Evolutionary conservation across 345 rosid genomes (phyloP), one percentile per base, ranked within the genome.

Genomic region (Linum tenue): DNA sequence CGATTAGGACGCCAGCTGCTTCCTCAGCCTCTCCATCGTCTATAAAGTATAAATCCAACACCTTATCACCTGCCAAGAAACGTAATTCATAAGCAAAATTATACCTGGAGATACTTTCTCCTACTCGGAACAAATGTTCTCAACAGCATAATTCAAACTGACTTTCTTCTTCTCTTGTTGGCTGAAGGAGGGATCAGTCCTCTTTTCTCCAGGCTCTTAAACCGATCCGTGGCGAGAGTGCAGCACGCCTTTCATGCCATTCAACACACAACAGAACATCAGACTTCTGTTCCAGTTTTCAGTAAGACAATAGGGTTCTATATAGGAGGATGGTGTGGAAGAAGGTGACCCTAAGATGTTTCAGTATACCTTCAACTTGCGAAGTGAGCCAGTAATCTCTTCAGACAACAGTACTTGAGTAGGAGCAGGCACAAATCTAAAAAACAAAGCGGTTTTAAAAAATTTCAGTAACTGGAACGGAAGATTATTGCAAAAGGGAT

Each of bases 321-420:
- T 41, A 53, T 50, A 70, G 66, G 69, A 36, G 50, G 42, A 64
- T 56, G 64, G 48, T 22, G 41, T 48, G 10, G 43, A 60, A 14
- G 17, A 42, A 42, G 31, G 31, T 22, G 31, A 22, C 31, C 53
- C 67, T 37, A 58, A 60, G 17, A 22, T 40, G 40, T 60, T 10
- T 53, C 44, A 55, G 14, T n/a, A 0, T 72, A 88, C 98, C 86
- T 90, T 92, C 17, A 88, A 77, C 72, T 88, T 84, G 11, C 91
- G 91, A 50, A 90, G 86, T 67, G 99, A 94, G 39, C 97, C 97
- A 1, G 89, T 90, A 67, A 94, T 85, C 72, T 94, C 97, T 79
- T 94, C 99, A 39, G 91, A 83, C 65, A 94, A 81, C 17, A 90
- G 82, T 44, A 94, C 99, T 69, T 90, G 95, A 64, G 81, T 68